A percentile compares a stretch with the other conserved stretches of the same genome.
phyloP scores from a whole-genome alignment of 2,329 filamentous ascomycete genomes.

The Nigrospora oryzae region DNA sequence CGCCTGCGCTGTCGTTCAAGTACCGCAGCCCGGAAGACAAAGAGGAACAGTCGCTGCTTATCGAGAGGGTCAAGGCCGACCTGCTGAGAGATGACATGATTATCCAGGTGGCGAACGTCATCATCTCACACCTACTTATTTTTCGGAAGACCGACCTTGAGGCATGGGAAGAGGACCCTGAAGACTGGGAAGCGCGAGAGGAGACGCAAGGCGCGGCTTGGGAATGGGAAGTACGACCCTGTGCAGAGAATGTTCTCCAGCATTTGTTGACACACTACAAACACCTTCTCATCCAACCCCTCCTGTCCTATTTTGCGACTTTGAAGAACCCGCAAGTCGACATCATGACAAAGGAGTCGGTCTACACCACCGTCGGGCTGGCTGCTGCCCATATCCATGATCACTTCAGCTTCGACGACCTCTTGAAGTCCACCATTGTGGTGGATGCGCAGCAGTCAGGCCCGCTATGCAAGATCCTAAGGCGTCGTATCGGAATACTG shows the following conservation, averaged over 20 bases:
- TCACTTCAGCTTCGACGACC: conserved; percentile 73
- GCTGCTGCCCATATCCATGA: conserved; percentile 68
- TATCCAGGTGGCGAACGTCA: conserved; percentile 70
- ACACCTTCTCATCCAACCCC: conserved; percentile 65
- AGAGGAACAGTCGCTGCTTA: conserved; percentile 64
- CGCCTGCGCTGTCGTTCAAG: conserved; percentile 72
- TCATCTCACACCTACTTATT: conserved; percentile 82
- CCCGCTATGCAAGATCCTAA: conserved; percentile 66
- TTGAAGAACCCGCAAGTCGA: conserved; percentile 60
- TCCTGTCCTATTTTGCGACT: conserved; percentile 75
- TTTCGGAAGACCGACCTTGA: conserved; percentile 79
- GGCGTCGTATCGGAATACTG: conserved; percentile 80
- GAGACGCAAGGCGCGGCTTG: conserved; percentile 78
- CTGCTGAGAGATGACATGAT: conserved; percentile 73
- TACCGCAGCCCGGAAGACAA: conserved; percentile 69
- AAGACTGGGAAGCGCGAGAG: conserved; percentile 91
- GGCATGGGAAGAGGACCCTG: conserved; percentile 88
- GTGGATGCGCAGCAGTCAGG: conserved; percentile 63
- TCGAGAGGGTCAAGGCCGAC: conserved; percentile 59
- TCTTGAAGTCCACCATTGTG: conserved; percentile 68
- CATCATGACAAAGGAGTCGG: conserved; percentile 81
- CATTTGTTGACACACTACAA: conserved; percentile 89
- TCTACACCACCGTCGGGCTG: conserved; percentile 88
- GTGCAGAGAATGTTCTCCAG: conserved; percentile 87
- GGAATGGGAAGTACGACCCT: conserved; percentile 88